Evolutionary conservation across 2,329 filamentous ascomycete genomes (phyloP).

Genomic region (Ophiostoma tasmaniense): DNA sequence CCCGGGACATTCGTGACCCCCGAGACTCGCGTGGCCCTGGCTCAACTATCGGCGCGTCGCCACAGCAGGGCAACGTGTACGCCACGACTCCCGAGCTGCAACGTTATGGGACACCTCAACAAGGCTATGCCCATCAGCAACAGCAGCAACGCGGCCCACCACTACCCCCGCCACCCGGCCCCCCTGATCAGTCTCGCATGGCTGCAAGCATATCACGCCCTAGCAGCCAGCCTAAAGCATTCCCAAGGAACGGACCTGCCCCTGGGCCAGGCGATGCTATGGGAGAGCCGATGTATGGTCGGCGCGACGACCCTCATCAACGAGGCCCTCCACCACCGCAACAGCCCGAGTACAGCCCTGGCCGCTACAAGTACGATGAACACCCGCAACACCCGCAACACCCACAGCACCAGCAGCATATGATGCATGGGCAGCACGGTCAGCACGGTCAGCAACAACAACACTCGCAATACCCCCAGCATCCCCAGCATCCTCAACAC

Average conservation of each 20-base stretch:
- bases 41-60: slow-evolving; percentile 32
- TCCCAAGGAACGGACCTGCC: slow-evolving; percentile 33
- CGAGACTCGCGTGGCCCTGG: slow-evolving; percentile 37
- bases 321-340: slow-evolving; percentile 25
- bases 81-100: slow-evolving; percentile 47
- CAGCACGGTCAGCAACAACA: slow-evolving; percentile 32
- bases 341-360: slow-evolving; percentile 43
- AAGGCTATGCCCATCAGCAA: slow-evolving; percentile 37
- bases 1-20: slow-evolving; percentile 33
- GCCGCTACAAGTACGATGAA: slow-evolving; percentile 47
- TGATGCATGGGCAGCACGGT: slow-evolving; percentile 18
- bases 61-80: slow-evolving; percentile 33
- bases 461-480: not conserved
- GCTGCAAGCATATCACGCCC: slow-evolving; percentile 35
- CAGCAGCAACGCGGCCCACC: slow-evolving; percentile 39
- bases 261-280: slow-evolving; percentile 2
- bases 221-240: slow-evolving; percentile 43
- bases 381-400: slow-evolving; percentile 10
- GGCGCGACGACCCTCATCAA: slow-evolving; percentile 38
- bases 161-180: slow-evolving; percentile 38
- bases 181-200: slow-evolving; percentile 33
- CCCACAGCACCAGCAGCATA: slow-evolving; percentile 30
- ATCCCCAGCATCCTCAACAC: not conserved
- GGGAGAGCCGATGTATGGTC: slow-evolving; percentile 33
- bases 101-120: slow-evolving; percentile 51